Evolutionary conservation across 2,329 filamentous ascomycete species (phyloP).

Genomic region (Fusarium sp.): DNA sequence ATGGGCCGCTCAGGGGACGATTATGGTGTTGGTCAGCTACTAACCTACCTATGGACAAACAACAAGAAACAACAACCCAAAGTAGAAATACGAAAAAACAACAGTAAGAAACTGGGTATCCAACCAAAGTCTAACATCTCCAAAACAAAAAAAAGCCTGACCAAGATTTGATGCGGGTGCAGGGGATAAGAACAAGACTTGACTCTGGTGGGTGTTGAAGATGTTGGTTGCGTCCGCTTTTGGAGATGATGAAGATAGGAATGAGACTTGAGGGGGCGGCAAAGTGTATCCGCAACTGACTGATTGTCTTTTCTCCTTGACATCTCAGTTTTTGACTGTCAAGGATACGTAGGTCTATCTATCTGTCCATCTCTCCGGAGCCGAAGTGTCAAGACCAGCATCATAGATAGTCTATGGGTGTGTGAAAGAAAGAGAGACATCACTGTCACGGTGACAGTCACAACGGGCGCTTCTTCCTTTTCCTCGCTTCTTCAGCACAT

Average conservation of each 20-base stretch:
- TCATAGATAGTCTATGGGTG: background rate
- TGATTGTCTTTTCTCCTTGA: conserved; percentile 30
- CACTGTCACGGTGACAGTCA: conserved; percentile 15
- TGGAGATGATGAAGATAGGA: conserved; percentile 28
- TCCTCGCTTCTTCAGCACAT: conserved; percentile 33
- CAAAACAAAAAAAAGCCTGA: conserved; percentile 40
- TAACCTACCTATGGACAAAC: conserved; percentile 19
- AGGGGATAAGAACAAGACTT: conserved; percentile 18
- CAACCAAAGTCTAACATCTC: conserved; percentile 13
- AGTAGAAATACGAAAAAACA: conserved; percentile 15
- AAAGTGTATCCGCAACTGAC: conserved; percentile 29
- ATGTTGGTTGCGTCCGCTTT: conserved; percentile 18
- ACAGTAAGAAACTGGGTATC: conserved; percentile 3
- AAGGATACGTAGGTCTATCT: conserved; percentile 18
- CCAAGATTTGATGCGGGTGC: conserved; percentile 40
- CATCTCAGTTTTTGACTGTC: background rate
- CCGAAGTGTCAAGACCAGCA: background rate
- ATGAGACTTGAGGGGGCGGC: conserved; percentile 7
- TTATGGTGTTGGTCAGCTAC: conserved; percentile 6
- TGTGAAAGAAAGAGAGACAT: background rate
- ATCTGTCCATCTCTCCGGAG: conserved; percentile 8
- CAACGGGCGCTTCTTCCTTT: conserved; percentile 15
- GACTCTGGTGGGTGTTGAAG: conserved; percentile 25
- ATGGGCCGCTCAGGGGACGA: conserved; percentile 34
- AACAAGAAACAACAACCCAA: conserved; percentile 23